phyloP scores from a whole-genome alignment of 2,329 filamentous ascomycete species.

The Cladosporium oxysporum region DNA sequence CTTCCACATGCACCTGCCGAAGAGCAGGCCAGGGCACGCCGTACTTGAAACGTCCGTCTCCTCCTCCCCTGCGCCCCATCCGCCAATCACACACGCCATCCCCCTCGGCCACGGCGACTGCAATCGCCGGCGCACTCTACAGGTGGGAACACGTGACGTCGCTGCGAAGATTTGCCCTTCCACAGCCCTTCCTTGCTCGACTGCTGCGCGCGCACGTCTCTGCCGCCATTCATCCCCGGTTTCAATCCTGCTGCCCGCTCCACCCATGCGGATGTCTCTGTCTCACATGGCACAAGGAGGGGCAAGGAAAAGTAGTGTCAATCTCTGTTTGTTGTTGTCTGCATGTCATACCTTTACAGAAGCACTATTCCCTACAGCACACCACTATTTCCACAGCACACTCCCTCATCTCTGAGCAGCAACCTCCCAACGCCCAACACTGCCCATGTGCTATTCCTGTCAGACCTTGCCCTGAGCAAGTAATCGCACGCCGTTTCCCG shows the following conservation, averaged over 20 bases:
- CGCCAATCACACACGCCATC: background rate
- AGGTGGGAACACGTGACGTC: constrained; percentile 9
- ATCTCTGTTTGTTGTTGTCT: constrained; percentile 8
- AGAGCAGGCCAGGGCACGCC: background rate
- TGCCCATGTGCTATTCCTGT: constrained; percentile 11
- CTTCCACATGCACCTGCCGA: background rate
- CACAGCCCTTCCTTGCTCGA: background rate
- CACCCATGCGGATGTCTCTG: background rate
- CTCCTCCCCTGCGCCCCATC: background rate
- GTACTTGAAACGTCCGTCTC: background rate
- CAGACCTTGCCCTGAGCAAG: constrained; percentile 13
- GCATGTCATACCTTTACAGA: no score
- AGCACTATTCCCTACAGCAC: background rate
- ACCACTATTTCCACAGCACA: background rate
- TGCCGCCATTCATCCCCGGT: constrained; percentile 12
- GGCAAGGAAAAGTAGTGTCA: background rate
- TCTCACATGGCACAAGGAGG: constrained; percentile 5
- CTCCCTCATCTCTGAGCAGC: background rate
- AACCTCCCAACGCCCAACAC: background rate
- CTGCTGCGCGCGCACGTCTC: background rate
- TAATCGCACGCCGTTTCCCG: constrained; percentile 14
- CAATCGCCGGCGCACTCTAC: background rate
- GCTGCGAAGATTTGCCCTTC: background rate
- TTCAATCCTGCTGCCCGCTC: constrained; percentile 6
- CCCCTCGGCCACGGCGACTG: background rate